A percentile compares a stretch with the other conserved stretches of the same genome.
Evolutionary conservation across 257 asterid species (phyloP).

Genomic region (Solanum tarapatanum): DNA sequence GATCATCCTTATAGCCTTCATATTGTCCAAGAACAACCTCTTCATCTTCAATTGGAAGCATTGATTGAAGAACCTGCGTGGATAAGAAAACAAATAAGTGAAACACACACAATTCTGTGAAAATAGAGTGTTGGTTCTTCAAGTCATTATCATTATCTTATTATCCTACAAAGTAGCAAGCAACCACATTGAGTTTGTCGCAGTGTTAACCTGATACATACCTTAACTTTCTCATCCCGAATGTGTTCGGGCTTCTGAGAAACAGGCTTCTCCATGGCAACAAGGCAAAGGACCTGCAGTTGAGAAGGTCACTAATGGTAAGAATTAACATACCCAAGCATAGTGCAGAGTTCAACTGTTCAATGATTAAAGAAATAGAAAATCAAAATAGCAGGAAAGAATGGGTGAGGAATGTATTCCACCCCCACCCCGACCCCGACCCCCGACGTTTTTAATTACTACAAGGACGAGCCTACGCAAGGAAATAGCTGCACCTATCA

Average conservation of each 20-base stretch:
- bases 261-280: slow-evolving; percentile 92
- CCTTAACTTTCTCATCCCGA: slow-evolving; percentile 97
- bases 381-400: background rate
- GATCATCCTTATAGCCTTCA: slow-evolving; percentile 83
- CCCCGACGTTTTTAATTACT: background rate
- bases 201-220: slow-evolving; percentile 7
- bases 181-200: background rate
- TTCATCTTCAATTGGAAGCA: slow-evolving; percentile 67
- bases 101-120: background rate
- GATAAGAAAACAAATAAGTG: slow-evolving; percentile 2
- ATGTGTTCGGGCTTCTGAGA: slow-evolving; percentile 75
- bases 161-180: background rate
- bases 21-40: slow-evolving; percentile 98
- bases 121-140: background rate
- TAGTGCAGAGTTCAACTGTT: background rate
- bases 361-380: background rate
- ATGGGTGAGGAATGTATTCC: background rate
- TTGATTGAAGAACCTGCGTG: slow-evolving; percentile 87
- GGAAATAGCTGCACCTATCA: background rate
- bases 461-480: background rate
- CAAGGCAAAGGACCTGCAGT: slow-evolving; percentile 80
- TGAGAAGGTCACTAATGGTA: background rate
- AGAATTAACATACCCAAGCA: background rate
- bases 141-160: background rate
- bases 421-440: background rate